These are phyloP conservation scores for Naganishia sp. DNA, from an alignment of 1,284 basidiomycete genomes.

Conservation along the genomic window DNA sequence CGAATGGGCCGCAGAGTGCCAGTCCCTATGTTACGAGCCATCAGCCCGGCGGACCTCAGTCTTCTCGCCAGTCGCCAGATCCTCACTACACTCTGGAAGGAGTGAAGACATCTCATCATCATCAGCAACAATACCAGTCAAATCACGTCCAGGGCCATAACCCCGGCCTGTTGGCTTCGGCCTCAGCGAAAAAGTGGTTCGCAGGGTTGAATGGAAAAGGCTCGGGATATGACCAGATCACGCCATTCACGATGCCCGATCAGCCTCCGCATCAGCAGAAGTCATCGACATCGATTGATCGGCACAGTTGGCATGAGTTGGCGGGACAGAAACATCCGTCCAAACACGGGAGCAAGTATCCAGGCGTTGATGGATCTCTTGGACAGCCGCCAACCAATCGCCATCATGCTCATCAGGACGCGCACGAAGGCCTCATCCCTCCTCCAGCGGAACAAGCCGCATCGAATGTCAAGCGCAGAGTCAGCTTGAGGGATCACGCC, in stretches of 20 bases:
- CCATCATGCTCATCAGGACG: neutral
- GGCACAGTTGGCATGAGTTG: slow-evolving; percentile 13
- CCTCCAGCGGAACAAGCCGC: slow-evolving; percentile 7
- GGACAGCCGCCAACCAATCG: neutral
- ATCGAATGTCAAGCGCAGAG: slow-evolving; percentile 10
- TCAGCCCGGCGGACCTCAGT: neutral
- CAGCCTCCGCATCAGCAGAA: slow-evolving; percentile 7
- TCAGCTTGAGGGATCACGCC: slow-evolving; percentile 22
- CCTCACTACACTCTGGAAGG: slow-evolving; percentile 4
- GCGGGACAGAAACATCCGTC: neutral
- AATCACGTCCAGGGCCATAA: neutral
- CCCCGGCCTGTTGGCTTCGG: neutral
- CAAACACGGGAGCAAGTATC: slow-evolving; percentile 2
- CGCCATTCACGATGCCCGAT: slow-evolving; percentile 24
- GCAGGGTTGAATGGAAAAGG: slow-evolving; percentile 15
- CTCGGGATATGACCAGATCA: slow-evolving; percentile 24
- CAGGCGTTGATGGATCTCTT: neutral
- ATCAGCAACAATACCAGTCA: slow-evolving; percentile 7
- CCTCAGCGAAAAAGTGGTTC: slow-evolving; percentile 27
- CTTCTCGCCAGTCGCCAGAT: slow-evolving; percentile 23
- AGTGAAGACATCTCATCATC: neutral
- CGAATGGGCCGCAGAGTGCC: neutral
- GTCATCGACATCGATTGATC: slow-evolving; percentile 16
- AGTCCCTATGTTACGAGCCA: neutral
- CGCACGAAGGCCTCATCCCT: neutral